Percentiles rank a stretch among this genome's conserved stretches.
Evolutionary conservation across 2,329 filamentous ascomycete genomes (phyloP).

Genomic region (Xylariaceae sp.): DNA sequence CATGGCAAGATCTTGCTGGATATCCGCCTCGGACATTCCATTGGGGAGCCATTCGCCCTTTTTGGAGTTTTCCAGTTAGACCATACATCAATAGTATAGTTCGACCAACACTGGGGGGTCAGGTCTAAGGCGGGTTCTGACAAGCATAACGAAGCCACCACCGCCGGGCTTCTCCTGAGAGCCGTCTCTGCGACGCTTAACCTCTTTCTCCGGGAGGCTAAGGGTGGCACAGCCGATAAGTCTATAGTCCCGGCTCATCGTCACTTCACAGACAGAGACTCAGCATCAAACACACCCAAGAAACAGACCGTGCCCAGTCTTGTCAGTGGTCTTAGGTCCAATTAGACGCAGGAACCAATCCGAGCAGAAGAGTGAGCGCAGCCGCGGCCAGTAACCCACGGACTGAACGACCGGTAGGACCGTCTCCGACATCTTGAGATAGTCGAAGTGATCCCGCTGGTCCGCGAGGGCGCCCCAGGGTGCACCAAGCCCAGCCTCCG

Average conservation of each 20-base stretch:
- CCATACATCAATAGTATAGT: too few relatives aligned
- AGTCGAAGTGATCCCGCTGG: constrained; percentile 25
- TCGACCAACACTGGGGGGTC: too few relatives aligned
- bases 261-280: too few relatives aligned
- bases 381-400: constrained; percentile 14
- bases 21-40: constrained; percentile 15
- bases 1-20: constrained; percentile 16
- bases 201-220: not conserved
- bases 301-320: constrained; percentile 19
- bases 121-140: too few relatives aligned
- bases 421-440: constrained; percentile 15
- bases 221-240: too few relatives aligned
- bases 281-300: constrained; percentile 20
- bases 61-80: not conserved
- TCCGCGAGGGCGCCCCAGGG: constrained; percentile 24
- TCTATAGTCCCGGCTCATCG: too few relatives aligned
- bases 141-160: not conserved
- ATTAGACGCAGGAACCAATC: constrained; percentile 18
- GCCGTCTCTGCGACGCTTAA: constrained; percentile 9
- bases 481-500: constrained; percentile 16
- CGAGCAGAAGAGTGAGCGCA: constrained; percentile 18
- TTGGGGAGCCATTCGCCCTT: constrained; percentile 22
- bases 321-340: constrained; percentile 24
- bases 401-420: constrained; percentile 15
- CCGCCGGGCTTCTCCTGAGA: constrained; percentile 11